Base-by-base conservation (phyloP, 2,329 filamentous ascomycete species). In the Ilyonectria sp. region DNA sequence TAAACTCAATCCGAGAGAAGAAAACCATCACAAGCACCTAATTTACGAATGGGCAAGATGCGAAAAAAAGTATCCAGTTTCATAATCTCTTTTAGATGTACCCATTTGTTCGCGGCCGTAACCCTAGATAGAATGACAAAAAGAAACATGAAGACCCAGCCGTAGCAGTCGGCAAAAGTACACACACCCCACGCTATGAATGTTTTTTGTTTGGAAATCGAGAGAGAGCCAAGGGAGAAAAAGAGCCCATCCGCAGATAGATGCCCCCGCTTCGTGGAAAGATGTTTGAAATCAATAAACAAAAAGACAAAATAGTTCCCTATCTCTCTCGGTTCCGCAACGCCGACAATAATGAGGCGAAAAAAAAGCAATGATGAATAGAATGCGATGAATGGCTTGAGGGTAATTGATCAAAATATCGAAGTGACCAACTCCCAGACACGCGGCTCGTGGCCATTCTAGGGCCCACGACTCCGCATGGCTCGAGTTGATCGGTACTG, bases 401-500 rank as follows among this genome's bases (percentile, higher is more conserved):
- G 29, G 15, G 23, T 35, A 19, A 63, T 70, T 35, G 23, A 63
- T 70, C 47, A 69, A 35, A 59, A 61, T 21, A 62, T 53, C 65
- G 65, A 65, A 37, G 69, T 55, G 57, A 72, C 53, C 63, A 75
- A 62, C 31, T 71, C 65, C 73, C 71, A 73, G 63, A 43, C 64
- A 60, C 66, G 61, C 40, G 57, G 58, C 63, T 71, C 71, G 61
- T 68, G 68, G 56, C 74, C 74, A 67, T 65, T 67, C 74, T 76
- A 76, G 67, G 71, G 73, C 68, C 57, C 71, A 59, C 77, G 77
- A 56, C 69, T 77, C 47, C 80, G 77, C 81, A 82, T 81, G 29
- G 73, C 72, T 68, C 82, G 76, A 17, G 84, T 84, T 37, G 83
- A 84, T 66, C 80, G 81, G 69, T 81, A 86, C 46, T 82, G 76